Evolutionary conservation across 2,329 filamentous ascomycete genomes (phyloP).

Genomic region (Biscogniauxia marginata): DNA sequence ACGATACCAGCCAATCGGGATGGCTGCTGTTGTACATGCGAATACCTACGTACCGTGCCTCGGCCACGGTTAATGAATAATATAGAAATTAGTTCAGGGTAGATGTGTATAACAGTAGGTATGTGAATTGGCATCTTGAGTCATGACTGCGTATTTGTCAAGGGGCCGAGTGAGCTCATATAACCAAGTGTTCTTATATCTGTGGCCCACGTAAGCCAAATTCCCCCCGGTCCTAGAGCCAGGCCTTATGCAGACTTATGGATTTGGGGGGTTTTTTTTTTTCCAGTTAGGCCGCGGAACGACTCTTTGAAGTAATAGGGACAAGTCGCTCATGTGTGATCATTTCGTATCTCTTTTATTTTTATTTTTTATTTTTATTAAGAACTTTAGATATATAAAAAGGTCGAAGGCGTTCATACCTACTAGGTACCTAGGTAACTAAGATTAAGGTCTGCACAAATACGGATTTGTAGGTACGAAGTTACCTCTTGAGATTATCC

Average conservation of each 20-base stretch:
- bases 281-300: too few relatives aligned
- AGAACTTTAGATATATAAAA: too few relatives aligned
- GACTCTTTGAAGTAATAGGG: too few relatives aligned
- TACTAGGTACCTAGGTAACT: too few relatives aligned
- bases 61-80: neutral
- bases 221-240: neutral
- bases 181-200: neutral
- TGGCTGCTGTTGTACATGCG: neutral
- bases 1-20: neutral
- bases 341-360: too few relatives aligned
- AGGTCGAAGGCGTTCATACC: too few relatives aligned
- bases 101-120: neutral
- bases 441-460: too few relatives aligned
- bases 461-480: too few relatives aligned
- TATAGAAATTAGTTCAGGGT: neutral
- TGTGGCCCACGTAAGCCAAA: neutral
- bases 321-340: too few relatives aligned
- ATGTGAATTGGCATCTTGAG: neutral
- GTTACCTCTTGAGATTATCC: neutral
- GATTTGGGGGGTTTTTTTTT: neutral
- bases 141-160: neutral
- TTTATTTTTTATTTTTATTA: too few relatives aligned
- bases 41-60: neutral
- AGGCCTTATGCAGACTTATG: neutral
- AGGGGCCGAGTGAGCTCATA: too few relatives aligned